Percentiles rank a stretch among this genome's conserved stretches.
phyloP scores from a whole-genome alignment of 345 rosid genomes.

The Raphanus raphanistrum region DNA sequence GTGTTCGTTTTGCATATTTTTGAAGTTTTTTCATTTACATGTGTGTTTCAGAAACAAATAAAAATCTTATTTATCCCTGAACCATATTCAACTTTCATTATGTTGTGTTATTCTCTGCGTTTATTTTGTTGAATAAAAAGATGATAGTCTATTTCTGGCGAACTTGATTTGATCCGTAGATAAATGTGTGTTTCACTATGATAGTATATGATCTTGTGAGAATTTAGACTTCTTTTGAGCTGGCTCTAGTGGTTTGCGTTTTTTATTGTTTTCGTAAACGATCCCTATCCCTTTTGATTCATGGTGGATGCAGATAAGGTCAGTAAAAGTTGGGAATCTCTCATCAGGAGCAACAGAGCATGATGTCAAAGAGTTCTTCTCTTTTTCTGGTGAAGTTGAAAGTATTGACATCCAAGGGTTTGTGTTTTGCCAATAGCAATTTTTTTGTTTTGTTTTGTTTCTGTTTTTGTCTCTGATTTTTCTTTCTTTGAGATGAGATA shows the following conservation, averaged over 20 bases:
- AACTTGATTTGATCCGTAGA: not conserved
- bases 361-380: constrained; percentile 87
- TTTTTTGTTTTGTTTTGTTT: not conserved
- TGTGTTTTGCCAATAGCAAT: constrained; percentile 3
- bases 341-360: constrained; percentile 69
- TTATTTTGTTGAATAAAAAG: not conserved
- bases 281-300: not conserved
- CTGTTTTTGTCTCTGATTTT: not conserved
- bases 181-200: not conserved
- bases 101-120: not conserved
- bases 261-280: not conserved
- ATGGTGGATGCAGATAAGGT: constrained; percentile 46
- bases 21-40: not conserved
- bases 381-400: constrained; percentile 88
- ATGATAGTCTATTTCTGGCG: not conserved
- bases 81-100: not conserved
- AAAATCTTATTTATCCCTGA: not conserved
- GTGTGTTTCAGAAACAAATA: not conserved
- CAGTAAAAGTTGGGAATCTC: constrained; percentile 79
- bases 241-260: not conserved
- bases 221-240: not conserved
- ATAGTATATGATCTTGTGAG: not conserved
- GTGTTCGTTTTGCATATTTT: not conserved
- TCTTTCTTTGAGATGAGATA: not conserved
- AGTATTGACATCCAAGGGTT: constrained; percentile 67